Conservation (phyloP, 139 green algal genomes). For the Spirogloea muscicola region DNA sequence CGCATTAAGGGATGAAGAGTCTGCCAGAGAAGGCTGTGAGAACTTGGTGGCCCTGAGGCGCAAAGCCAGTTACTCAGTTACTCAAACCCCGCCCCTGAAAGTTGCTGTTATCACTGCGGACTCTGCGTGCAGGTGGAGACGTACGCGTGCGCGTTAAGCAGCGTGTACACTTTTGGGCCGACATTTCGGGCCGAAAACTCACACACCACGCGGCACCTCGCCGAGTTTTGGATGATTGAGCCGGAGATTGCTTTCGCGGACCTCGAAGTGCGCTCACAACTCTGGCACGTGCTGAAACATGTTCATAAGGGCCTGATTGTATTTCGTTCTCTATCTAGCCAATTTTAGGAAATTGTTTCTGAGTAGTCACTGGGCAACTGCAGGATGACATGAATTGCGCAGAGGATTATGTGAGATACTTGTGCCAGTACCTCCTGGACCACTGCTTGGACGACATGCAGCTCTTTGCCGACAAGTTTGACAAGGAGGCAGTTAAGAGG, state of each 20-base stretch:
- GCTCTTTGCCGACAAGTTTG: constrained; percentile 81
- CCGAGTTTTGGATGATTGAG: constrained; percentile 89
- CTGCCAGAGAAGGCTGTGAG: too few relatives aligned
- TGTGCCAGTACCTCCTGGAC: constrained; percentile 71
- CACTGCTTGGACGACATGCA: constrained; percentile 71
- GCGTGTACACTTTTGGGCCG: constrained; percentile 62
- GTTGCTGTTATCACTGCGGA: too few relatives aligned
- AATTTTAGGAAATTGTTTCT: neutral
- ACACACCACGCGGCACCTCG: constrained; percentile 66
- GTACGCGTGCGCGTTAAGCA: constrained; percentile 54
- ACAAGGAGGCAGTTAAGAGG: constrained; percentile 71
- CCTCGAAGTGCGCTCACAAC: constrained; percentile 44
- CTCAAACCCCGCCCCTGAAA: too few relatives aligned
- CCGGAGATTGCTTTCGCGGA: constrained; percentile 76
- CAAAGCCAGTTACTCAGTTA: neutral
- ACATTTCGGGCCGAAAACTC: constrained; percentile 59
- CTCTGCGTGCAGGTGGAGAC: constrained; percentile 54
- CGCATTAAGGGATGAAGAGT: too few relatives aligned
- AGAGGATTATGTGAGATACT: constrained; percentile 78
- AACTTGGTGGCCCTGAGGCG: too few relatives aligned
- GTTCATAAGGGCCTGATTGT: neutral
- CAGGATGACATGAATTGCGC: constrained; percentile 85
- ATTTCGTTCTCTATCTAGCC: neutral
- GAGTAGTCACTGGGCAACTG: neutral
- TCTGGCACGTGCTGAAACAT: neutral